phyloP scores from a whole-genome alignment of 306 rosid species.

The Dryas drummondii region DNA sequence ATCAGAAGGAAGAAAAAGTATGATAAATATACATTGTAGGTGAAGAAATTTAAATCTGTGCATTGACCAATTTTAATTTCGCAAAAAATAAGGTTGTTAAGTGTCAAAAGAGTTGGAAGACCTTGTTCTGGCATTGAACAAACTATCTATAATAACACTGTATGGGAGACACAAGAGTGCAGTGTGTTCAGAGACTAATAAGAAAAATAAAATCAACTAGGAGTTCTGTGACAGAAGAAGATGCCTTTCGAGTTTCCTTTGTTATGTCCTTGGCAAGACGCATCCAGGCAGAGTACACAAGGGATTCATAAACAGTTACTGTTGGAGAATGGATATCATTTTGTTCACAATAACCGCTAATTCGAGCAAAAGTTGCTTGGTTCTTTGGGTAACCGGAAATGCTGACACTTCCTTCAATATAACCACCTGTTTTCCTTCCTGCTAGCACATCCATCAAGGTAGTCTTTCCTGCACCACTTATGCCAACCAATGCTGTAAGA shows the following conservation, averaged over 20 bases:
- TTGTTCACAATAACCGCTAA: constrained; percentile 78
- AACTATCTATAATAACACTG: not conserved
- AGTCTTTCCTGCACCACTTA: constrained; percentile 42
- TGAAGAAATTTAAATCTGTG: too few species aligned
- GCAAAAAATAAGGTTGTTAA: too few species aligned
- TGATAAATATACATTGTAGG: not conserved
- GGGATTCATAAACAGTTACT: constrained; percentile 67
- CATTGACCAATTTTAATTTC: too few species aligned
- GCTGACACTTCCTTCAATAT: constrained; percentile 32
- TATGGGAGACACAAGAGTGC: not conserved
- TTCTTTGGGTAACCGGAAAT: constrained; percentile 50
- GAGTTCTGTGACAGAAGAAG: not conserved
- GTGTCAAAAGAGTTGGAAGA: too few species aligned
- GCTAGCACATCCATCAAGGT: constrained; percentile 42
- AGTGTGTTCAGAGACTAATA: too few species aligned
- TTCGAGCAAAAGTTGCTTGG: constrained; percentile 72
- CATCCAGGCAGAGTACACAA: constrained; percentile 68
- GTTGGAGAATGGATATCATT: constrained; percentile 81
- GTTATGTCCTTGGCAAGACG: constrained; percentile 59
- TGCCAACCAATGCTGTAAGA: constrained; percentile 34
- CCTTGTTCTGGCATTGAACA: too few species aligned
- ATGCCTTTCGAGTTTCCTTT: constrained; percentile 52
- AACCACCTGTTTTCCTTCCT: constrained; percentile 38
- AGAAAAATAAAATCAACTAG: not conserved
- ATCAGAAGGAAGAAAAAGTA: not conserved